A percentile compares a stretch with the other conserved stretches of the same genome.
These are phyloP conservation scores for Gomphus bonarii DNA, from an alignment of 1,284 basidiomycete species.

Conservation along the genomic window DNA sequence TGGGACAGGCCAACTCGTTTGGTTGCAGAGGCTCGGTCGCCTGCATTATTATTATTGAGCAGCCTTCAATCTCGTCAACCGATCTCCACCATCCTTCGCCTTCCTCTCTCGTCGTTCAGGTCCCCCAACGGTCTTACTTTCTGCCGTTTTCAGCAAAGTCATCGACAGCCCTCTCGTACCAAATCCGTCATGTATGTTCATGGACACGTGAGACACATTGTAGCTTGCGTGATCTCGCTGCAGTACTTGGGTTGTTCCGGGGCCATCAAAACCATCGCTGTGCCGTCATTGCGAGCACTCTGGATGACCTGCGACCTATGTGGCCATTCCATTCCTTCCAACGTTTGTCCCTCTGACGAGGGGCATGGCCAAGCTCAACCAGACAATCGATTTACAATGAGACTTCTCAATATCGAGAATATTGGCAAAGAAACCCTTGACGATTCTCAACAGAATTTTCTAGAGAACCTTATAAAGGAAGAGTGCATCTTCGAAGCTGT, in stretches of 20 bases:
- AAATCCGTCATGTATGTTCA: not conserved
- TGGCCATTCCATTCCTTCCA: no score
- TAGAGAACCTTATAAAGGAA: not conserved
- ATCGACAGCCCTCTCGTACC: not conserved
- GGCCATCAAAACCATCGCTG: conserved; percentile 10
- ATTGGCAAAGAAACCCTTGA: not conserved
- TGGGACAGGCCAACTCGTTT: conserved; percentile 10
- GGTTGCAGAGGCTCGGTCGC: conserved; percentile 10
- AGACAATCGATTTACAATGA: no score
- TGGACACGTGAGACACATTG: conserved; percentile 5
- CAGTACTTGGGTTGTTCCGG: conserved; percentile 7
- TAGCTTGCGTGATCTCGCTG: conserved; percentile 8
- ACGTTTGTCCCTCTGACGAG: no score
- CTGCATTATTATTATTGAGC: conserved; percentile 8
- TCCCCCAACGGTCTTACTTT: not conserved
- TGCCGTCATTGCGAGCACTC: conserved; percentile 1
- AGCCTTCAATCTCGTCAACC: not conserved
- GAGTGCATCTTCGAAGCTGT: not conserved
- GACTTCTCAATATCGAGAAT: not conserved
- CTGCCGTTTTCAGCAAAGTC: conserved; percentile 12
- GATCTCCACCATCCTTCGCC: not conserved
- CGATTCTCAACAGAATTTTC: not conserved
- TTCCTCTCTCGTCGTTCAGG: not conserved
- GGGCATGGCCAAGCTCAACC: no score
- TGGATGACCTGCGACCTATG: no score